phyloP scores from a whole-genome alignment of 345 rosid genomes.

The Dimocarpus longan region DNA sequence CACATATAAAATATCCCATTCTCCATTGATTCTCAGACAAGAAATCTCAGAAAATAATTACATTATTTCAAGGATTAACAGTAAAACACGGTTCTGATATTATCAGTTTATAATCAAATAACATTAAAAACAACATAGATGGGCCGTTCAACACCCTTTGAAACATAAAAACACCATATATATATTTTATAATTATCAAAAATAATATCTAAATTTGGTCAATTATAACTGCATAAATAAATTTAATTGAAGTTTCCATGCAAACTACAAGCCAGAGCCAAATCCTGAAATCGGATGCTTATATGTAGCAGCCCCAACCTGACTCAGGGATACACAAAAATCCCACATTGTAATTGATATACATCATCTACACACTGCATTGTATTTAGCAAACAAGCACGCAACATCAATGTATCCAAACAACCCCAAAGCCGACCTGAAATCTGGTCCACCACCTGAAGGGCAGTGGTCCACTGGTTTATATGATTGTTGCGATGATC shows the following conservation, averaged over 20 bases:
- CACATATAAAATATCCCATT: background rate
- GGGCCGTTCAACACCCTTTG: background rate
- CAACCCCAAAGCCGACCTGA: background rate
- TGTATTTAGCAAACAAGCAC: background rate
- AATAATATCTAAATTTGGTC: background rate
- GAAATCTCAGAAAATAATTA: no score
- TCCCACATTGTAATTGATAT: background rate
- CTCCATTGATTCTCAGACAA: background rate
- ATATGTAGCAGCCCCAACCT: background rate
- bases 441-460: conserved; percentile 23
- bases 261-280: background rate
- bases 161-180: background rate
- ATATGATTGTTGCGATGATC: conserved; percentile 56
- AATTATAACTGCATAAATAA: background rate
- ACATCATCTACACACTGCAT: background rate
- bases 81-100: background rate
- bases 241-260: conserved; percentile 4
- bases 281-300: background rate
- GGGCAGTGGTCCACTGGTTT: conserved; percentile 64
- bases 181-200: background rate
- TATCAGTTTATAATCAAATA: background rate
- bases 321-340: background rate
- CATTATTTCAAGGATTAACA: background rate
- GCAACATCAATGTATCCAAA: background rate
- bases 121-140: background rate